Evolutionary conservation across 305 asterid species (phyloP).

Genomic region (Rubia balearica): DNA sequence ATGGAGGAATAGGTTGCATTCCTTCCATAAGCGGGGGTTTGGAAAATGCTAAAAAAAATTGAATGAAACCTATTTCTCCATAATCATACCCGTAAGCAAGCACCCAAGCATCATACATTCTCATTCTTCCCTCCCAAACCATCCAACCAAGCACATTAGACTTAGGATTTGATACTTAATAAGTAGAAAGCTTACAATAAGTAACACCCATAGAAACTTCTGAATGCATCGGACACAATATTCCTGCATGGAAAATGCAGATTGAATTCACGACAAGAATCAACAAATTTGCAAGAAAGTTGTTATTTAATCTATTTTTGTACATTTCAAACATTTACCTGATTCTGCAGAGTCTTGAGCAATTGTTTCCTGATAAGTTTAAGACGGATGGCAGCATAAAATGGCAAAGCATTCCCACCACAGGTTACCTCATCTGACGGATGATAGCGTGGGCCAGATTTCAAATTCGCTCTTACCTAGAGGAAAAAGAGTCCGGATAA

Average conservation of each 20-base stretch:
- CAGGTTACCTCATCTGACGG: conserved; percentile 73
- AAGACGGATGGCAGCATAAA: conserved; percentile 87
- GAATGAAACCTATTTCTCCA: neutral
- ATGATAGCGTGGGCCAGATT: conserved; percentile 38
- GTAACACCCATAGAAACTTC: neutral
- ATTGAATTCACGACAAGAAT: neutral
- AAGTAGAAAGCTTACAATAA: neutral
- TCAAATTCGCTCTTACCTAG: conserved; percentile 56
- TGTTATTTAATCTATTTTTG: neutral
- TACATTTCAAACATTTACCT: conserved; percentile 31
- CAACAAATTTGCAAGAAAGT: neutral
- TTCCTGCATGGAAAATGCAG: neutral
- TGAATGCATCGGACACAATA: neutral
- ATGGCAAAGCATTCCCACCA: conserved; percentile 93
- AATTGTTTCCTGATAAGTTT: conserved; percentile 64
- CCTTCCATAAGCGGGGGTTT: neutral
- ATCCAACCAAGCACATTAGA: neutral
- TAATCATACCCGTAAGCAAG: neutral
- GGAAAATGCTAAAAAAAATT: neutral
- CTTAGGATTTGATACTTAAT: neutral
- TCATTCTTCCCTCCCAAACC: conserved; percentile 4
- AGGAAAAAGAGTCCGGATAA: conserved; percentile 14
- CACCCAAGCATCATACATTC: neutral
- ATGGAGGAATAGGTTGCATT: neutral
- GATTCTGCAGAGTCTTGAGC: conserved; percentile 47